phyloP scores from a whole-genome alignment of 129 eudicot genomes.

The Lactuca sativa region DNA sequence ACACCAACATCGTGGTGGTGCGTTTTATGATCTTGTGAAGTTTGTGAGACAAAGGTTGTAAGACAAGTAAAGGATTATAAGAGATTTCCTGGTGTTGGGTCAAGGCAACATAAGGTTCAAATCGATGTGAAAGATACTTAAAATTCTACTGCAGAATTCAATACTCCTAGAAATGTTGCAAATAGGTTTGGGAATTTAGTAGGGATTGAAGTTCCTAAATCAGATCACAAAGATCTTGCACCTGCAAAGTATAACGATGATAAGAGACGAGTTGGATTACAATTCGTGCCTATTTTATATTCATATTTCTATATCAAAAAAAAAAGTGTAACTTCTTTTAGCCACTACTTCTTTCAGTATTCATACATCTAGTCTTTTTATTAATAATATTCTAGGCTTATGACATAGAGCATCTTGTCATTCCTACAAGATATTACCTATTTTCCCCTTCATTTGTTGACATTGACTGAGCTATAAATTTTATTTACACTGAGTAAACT shows the following conservation, averaged over 20 bases:
- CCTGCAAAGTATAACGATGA: conserved; percentile 38
- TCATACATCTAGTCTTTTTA: neutral
- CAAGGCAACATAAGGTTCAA: conserved; percentile 26
- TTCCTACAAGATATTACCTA: too few species aligned
- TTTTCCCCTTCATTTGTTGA: too few species aligned
- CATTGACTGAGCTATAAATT: too few species aligned
- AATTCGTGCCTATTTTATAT: too few species aligned
- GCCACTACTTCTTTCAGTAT: too few species aligned
- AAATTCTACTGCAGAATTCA: conserved; percentile 12
- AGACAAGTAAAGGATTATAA: conserved; percentile 42
- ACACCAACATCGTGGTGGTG: conserved; percentile 1
- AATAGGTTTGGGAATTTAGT: conserved; percentile 23
- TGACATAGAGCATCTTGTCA: too few species aligned
- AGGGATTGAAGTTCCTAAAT: conserved; percentile 29
- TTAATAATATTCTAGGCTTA: too few species aligned
- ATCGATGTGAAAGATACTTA: conserved; percentile 20
- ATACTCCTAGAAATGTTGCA: conserved; percentile 2
- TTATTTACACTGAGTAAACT: too few species aligned
- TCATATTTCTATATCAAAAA: too few species aligned
- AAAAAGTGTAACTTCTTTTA: too few species aligned
- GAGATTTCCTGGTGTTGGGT: conserved; percentile 41
- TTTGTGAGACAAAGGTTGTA: too few species aligned
- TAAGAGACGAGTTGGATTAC: conserved; percentile 13
- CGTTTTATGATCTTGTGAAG: conserved; percentile 38
- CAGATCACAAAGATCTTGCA: conserved; percentile 30